These are phyloP conservation scores for Aspergillus proliferans DNA, from an alignment of 2,329 filamentous ascomycete species.

Conservation along the genomic window DNA sequence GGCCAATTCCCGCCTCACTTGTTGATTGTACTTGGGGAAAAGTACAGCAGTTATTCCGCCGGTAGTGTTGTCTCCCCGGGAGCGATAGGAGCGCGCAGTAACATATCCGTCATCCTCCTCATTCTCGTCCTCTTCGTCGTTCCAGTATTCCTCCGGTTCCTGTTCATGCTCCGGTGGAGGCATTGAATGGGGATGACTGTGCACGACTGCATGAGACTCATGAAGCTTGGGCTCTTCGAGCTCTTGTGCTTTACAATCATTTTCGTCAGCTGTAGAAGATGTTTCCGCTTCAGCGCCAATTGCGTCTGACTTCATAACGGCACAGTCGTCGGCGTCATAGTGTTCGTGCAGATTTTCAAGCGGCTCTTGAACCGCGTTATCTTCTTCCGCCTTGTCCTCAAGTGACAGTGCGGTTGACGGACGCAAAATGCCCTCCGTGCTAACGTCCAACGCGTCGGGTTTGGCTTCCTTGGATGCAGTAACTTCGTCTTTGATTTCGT, in stretches of 20 bases:
- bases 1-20: constrained; percentile 67
- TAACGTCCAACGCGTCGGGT: constrained; percentile 15
- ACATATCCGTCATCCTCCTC: constrained; percentile 66
- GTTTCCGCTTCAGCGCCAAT: constrained; percentile 22
- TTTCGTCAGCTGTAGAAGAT: constrained; percentile 17
- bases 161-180: background rate
- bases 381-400: constrained; percentile 9
- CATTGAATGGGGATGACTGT: background rate
- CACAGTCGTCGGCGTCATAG: constrained; percentile 11
- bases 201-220: constrained; percentile 1
- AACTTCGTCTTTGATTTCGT: constrained; percentile 20
- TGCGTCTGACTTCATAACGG: constrained; percentile 20
- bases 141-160: constrained; percentile 68
- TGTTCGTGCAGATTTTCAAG: constrained; percentile 7
- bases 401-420: constrained; percentile 9
- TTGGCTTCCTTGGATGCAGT: constrained; percentile 25
- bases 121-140: constrained; percentile 67
- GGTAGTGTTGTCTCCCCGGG: constrained; percentile 67
- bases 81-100: constrained; percentile 71
- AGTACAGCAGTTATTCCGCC: constrained; percentile 60
- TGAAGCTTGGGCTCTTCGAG: constrained; percentile 8
- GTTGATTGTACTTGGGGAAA: constrained; percentile 64
- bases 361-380: constrained; percentile 4
- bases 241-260: constrained; percentile 19
- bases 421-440: constrained; percentile 9